Percentiles rank a stretch among this genome's conserved stretches.
Conservation (phyloP, 768 basidiomycete genomes). For the Lactarius sanguifluus region DNA sequence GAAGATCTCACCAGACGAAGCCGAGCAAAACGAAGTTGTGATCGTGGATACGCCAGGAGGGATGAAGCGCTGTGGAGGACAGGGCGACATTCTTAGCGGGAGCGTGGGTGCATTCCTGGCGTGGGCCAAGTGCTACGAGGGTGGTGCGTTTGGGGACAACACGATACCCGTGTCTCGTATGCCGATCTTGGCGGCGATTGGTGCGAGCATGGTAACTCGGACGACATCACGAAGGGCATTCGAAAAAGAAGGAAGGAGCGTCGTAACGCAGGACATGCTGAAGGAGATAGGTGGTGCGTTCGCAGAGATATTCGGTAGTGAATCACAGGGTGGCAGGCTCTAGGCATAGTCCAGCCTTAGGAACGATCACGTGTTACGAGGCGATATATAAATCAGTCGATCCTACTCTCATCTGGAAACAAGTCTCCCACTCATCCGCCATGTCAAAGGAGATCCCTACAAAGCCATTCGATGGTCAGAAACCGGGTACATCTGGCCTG, state of each 20-base stretch:
- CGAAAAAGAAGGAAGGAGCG: conserved; percentile 67
- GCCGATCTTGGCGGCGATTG: conserved; percentile 82
- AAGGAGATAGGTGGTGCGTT: conserved; percentile 63
- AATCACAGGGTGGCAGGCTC: conserved; percentile 40
- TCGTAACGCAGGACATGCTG: conserved; percentile 59
- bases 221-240: conserved; percentile 79
- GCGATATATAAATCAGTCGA: conserved; percentile 20
- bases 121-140: conserved; percentile 94
- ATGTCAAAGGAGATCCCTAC: conserved; percentile 72
- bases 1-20: conserved; percentile 37
- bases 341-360: conserved; percentile 29
- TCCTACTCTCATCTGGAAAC: background rate
- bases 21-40: conserved; percentile 46
- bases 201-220: conserved; percentile 86
- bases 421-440: conserved; percentile 25
- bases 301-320: conserved; percentile 65
- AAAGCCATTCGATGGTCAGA: conserved; percentile 90
- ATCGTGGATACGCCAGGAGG: conserved; percentile 77
- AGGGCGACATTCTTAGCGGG: conserved; percentile 92
- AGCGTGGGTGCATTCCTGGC: conserved; percentile 86
- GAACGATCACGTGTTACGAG: conserved; percentile 22
- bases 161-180: conserved; percentile 60
- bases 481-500: conserved; percentile 97
- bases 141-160: conserved; percentile 69
- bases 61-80: conserved; percentile 90